Percentiles rank a stretch among this genome's conserved stretches.
Evolutionary conservation across 1,139 yeast species (phyloP).

Genomic region (Magnusiomyces suaveolens): DNA sequence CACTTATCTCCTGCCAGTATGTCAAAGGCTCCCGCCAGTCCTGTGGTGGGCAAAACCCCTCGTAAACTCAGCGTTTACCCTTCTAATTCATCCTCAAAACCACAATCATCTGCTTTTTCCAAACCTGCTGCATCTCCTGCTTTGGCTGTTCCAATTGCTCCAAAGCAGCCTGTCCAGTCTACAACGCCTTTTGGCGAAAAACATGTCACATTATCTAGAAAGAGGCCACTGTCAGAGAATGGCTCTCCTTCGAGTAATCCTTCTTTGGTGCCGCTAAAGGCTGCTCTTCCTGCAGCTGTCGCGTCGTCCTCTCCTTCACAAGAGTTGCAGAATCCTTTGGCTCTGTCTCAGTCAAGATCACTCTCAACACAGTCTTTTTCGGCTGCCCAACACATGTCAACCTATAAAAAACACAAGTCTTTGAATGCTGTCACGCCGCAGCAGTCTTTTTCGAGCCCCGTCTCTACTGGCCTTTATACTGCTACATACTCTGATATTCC

Average conservation of each 20-base stretch:
- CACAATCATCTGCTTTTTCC: not conserved
- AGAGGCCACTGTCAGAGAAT: not conserved
- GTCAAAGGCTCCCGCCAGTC: not conserved
- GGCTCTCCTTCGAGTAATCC: not conserved
- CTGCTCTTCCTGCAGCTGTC: not conserved
- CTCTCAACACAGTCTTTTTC: not conserved
- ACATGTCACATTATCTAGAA: no score
- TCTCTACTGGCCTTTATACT: conserved; percentile 6
- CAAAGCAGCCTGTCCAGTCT: not conserved
- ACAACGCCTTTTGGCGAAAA: no score
- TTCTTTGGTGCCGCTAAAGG: not conserved
- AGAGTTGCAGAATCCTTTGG: not conserved
- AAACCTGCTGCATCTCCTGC: not conserved
- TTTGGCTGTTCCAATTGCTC: not conserved
- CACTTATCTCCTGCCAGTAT: not conserved
- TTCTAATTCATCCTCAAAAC: not conserved
- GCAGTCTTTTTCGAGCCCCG: not conserved
- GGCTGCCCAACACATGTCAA: conserved; percentile 1
- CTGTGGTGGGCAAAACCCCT: conserved; percentile 2
- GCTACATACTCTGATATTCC: conserved; percentile 40
- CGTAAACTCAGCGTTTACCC: not conserved
- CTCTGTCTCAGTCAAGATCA: not conserved
- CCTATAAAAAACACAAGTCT: not conserved
- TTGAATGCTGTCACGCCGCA: not conserved
- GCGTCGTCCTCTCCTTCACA: not conserved